Percentiles rank a stretch among this genome's conserved stretches.
Evolutionary conservation across 148 eudicot species (phyloP).

Genomic region (Talinum fruticosum): DNA sequence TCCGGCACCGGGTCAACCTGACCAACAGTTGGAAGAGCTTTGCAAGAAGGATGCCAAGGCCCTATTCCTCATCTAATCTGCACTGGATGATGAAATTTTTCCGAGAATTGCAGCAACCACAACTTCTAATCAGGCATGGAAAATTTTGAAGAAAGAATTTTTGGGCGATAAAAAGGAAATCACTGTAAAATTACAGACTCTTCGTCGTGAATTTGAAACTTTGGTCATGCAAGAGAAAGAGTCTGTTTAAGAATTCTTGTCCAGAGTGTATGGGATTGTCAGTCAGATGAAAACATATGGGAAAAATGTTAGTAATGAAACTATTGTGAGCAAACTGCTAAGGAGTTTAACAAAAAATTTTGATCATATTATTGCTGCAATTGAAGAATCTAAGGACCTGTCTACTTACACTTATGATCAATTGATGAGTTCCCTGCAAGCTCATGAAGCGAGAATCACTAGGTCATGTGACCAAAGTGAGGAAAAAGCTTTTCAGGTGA

Average conservation of each 20-base stretch:
- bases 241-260: too few species aligned
- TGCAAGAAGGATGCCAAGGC: slow-evolving; percentile 1
- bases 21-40: neutral
- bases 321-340: neutral
- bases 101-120: neutral
- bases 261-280: slow-evolving; percentile 6
- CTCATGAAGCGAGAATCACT: neutral
- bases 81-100: neutral
- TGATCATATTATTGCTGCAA: slow-evolving; percentile 9
- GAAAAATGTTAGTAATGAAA: neutral
- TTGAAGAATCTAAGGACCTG: slow-evolving; percentile 8
- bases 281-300: slow-evolving; percentile 14
- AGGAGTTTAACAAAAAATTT: slow-evolving; percentile 11
- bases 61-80: neutral
- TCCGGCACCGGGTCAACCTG: neutral
- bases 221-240: too few species aligned
- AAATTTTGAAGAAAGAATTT: neutral
- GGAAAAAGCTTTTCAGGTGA: neutral
- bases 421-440: slow-evolving; percentile 3
- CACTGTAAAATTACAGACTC: neutral
- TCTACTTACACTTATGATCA: slow-evolving; percentile 8
- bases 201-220: too few species aligned
- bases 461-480: neutral
- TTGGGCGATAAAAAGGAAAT: neutral
- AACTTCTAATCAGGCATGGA: too few species aligned